A percentile compares a stretch with the other conserved stretches of the same genome.
Evolutionary conservation across 2,329 filamentous ascomycete species (phyloP).

Genomic region (Arthrobotrys sphaeroides): DNA sequence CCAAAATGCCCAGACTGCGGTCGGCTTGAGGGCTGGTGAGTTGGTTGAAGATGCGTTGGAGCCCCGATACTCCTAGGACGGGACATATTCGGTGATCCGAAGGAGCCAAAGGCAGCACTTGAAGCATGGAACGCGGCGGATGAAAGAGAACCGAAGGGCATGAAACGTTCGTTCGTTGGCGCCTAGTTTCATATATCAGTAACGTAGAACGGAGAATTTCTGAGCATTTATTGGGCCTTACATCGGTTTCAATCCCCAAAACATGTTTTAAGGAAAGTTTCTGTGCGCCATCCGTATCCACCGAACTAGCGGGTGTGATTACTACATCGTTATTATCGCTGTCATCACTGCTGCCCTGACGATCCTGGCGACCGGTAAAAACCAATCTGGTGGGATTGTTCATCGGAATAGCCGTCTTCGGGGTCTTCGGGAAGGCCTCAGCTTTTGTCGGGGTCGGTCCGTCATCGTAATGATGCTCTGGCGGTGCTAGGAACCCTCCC

Average conservation of each 20-base stretch:
- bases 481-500: conserved; percentile 26
- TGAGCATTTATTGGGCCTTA: conserved; percentile 9
- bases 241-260: conserved; percentile 50
- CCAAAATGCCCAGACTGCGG: conserved; percentile 32
- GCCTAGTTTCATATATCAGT: conserved; percentile 32
- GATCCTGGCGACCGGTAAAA: conserved; percentile 42
- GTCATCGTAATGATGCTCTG: conserved; percentile 50
- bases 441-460: conserved; percentile 52
- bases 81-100: conserved; percentile 37
- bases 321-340: conserved; percentile 51
- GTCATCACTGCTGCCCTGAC: conserved; percentile 49
- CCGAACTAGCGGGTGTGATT: conserved; percentile 50
- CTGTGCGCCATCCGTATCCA: conserved; percentile 47
- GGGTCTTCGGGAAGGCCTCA: conserved; percentile 49
- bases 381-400: conserved; percentile 38
- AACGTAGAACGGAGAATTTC: background rate
- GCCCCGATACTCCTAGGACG: conserved; percentile 43
- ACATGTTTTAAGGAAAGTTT: conserved; percentile 51
- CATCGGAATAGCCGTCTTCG: conserved; percentile 40
- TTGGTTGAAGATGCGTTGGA: conserved; percentile 16
- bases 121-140: conserved; percentile 52
- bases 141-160: conserved; percentile 50
- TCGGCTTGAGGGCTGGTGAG: conserved; percentile 3
- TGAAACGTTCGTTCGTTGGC: conserved; percentile 41
- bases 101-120: conserved; percentile 22